Percentiles rank a stretch among this genome's conserved stretches.
Evolutionary conservation across 768 basidiomycete species (phyloP).

Genomic region (Auriculariales sp.): DNA sequence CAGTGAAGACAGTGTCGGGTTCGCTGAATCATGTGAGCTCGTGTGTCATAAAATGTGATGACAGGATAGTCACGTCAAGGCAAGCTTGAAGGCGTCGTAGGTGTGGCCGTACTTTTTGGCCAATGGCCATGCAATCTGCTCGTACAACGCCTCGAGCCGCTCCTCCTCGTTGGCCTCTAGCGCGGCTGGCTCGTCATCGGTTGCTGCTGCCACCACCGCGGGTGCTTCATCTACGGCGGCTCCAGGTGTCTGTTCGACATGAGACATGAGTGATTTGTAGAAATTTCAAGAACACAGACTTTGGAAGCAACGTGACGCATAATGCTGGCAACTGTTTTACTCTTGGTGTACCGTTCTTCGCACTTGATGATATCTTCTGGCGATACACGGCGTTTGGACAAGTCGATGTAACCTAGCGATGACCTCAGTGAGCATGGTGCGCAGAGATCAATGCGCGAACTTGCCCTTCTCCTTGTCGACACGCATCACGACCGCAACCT

Average conservation of each 20-base stretch:
- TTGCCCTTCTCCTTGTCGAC: constrained; percentile 98
- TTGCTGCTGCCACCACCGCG: constrained; percentile 16
- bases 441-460: constrained; percentile 9
- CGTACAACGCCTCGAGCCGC: constrained; percentile 74
- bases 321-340: constrained; percentile 88
- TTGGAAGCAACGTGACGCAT: constrained; percentile 83
- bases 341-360: constrained; percentile 97
- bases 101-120: constrained; percentile 87
- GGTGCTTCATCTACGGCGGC: constrained; percentile 18
- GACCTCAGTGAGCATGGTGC: background rate
- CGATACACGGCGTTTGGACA: constrained; percentile 94
- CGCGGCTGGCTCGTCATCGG: constrained; percentile 24
- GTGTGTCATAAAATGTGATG: background rate
- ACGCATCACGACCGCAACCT: constrained; percentile 93
- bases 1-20: constrained; percentile 66
- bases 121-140: constrained; percentile 85
- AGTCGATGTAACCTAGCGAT: constrained; percentile 89
- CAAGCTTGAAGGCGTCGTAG: constrained; percentile 95
- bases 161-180: constrained; percentile 52
- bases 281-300: constrained; percentile 27
- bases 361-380: constrained; percentile 98
- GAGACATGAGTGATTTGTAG: background rate
- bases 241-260: constrained; percentile 14
- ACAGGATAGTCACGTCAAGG: constrained; percentile 59
- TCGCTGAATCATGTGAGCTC: constrained; percentile 27